A percentile compares a stretch with the other conserved stretches of the same genome.
These are phyloP conservation scores for Escovopsis weberi DNA, from an alignment of 2,329 filamentous ascomycete genomes.

Conservation along the genomic window DNA sequence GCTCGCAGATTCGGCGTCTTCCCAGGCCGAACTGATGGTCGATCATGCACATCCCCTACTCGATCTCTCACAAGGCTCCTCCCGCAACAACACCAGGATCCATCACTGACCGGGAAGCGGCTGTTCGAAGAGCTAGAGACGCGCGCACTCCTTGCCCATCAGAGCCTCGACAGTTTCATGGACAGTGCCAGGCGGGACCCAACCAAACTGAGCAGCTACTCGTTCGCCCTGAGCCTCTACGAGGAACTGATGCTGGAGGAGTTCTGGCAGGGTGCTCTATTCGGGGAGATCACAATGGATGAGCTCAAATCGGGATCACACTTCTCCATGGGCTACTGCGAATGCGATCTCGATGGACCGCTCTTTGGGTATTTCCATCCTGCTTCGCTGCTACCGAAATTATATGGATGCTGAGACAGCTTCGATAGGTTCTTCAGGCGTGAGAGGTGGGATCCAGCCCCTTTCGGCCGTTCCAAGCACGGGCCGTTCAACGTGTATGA, in stretches of 20 bases:
- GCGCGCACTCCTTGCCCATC: constrained; percentile 1
- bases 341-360: constrained; percentile 7
- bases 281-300: constrained; percentile 17
- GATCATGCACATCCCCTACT: constrained; percentile 18
- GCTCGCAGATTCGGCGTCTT: constrained; percentile 17
- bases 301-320: constrained; percentile 14
- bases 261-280: constrained; percentile 16
- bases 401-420: not conserved
- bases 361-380: constrained; percentile 10
- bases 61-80: constrained; percentile 6
- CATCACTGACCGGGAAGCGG: constrained; percentile 8
- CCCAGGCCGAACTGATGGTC: constrained; percentile 14
- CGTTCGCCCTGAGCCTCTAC: constrained; percentile 9
- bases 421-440: not conserved
- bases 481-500: not conserved
- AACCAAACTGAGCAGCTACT: not conserved
- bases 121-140: constrained; percentile 10
- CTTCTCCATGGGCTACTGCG: constrained; percentile 9
- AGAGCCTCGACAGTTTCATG: not conserved
- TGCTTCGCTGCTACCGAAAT: not conserved
- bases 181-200: not conserved
- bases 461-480: not conserved
- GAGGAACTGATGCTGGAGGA: constrained; percentile 15
- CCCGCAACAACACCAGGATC: not conserved
- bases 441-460: constrained; percentile 1